A percentile compares a stretch with the other conserved stretches of the same genome.
Evolutionary conservation across 2,329 filamentous ascomycete species (phyloP).

Genomic region (Grosmannia clavigera): DNA sequence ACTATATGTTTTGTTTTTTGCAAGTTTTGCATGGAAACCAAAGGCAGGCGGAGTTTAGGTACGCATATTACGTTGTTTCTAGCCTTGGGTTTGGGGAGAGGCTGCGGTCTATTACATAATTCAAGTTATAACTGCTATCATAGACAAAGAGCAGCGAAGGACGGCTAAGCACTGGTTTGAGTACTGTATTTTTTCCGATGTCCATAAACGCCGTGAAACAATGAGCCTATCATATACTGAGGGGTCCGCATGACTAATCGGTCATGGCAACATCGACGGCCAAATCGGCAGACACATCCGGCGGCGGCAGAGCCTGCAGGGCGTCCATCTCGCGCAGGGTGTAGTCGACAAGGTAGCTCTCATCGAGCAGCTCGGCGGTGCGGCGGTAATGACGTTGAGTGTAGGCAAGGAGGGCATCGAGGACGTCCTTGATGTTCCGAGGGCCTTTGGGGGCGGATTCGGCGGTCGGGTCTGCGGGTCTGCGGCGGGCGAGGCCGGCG

Average conservation of each 20-base stretch:
- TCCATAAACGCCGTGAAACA: neutral
- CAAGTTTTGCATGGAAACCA: slow-evolving; percentile 1
- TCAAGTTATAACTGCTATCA: neutral
- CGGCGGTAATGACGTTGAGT: slow-evolving; percentile 87
- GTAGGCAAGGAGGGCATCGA: slow-evolving; percentile 80
- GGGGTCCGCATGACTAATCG: neutral
- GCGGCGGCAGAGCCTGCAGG: slow-evolving; percentile 31
- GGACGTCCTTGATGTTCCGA: slow-evolving; percentile 63
- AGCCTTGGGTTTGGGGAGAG: neutral
- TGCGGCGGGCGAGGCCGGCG: slow-evolving; percentile 51
- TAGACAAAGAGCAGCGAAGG: neutral
- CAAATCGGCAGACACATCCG: neutral
- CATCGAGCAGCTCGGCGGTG: slow-evolving; percentile 80
- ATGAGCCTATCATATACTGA: too few relatives aligned
- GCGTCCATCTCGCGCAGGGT: slow-evolving; percentile 87
- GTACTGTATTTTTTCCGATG: neutral
- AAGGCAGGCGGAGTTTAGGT: slow-evolving; percentile 1
- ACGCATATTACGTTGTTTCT: neutral
- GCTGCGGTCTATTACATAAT: neutral
- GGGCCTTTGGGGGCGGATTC: slow-evolving; percentile 27
- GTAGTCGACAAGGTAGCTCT: slow-evolving; percentile 90
- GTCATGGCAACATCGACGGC: slow-evolving; percentile 15
- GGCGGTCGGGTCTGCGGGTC: slow-evolving; percentile 4
- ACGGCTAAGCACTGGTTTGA: neutral
- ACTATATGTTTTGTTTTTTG: neutral